Conservation (phyloP, 257 asterid species). For the Ocimum tenuiflorum region DNA sequence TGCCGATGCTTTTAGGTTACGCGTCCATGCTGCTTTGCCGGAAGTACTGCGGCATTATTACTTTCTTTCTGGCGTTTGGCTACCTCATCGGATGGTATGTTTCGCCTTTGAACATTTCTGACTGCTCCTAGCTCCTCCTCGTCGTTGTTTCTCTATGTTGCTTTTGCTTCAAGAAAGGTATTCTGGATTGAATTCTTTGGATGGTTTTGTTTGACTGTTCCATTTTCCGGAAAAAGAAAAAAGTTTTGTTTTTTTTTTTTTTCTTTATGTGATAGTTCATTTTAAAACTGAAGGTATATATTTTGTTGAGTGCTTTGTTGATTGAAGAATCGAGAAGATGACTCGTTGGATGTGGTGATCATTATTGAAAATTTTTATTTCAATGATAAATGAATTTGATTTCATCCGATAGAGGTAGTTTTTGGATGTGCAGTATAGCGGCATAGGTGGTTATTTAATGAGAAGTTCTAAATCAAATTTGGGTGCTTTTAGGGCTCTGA, state of each 20-base stretch:
- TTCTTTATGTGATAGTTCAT: neutral
- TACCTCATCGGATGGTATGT: constrained; percentile 93
- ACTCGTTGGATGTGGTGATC: neutral
- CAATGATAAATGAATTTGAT: neutral
- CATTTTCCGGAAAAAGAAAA: neutral
- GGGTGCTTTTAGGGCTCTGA: too few relatives aligned
- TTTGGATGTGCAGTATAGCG: neutral
- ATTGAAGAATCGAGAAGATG: neutral
- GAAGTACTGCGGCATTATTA: constrained; percentile 62
- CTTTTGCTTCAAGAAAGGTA: neutral
- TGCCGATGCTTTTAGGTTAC: constrained; percentile 81
- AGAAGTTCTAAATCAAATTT: neutral
- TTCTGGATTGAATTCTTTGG: neutral
- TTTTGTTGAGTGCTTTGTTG: too few relatives aligned
- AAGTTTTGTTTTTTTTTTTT: neutral
- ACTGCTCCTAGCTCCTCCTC: too few relatives aligned
- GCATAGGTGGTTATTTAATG: neutral
- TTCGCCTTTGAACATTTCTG: neutral
- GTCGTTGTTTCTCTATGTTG: neutral
- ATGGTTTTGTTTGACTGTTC: neutral
- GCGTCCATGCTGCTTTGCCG: constrained; percentile 66
- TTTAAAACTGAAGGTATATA: too few relatives aligned
- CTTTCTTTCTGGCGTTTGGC: constrained; percentile 70
- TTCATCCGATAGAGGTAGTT: neutral
- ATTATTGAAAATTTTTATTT: neutral